These are phyloP conservation scores for Quercus gilva DNA, from an alignment of 306 rosid genomes.

Conservation along the genomic window DNA sequence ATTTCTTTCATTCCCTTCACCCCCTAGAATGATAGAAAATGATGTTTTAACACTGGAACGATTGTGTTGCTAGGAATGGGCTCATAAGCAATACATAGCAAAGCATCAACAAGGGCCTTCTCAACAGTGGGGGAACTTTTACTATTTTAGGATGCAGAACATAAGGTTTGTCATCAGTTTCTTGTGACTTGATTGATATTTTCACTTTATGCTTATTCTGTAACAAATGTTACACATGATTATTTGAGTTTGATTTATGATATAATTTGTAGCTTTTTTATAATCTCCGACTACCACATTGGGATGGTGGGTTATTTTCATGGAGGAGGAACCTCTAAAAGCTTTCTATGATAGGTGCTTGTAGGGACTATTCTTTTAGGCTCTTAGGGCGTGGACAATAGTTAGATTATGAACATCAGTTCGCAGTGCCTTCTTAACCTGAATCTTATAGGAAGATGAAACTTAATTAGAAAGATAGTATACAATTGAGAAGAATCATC, in stretches of 20 bases:
- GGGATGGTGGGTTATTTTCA: not conserved
- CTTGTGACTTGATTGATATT: not conserved
- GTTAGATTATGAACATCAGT: not conserved
- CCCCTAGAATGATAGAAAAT: not conserved
- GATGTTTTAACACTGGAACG: not conserved
- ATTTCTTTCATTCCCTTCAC: not conserved
- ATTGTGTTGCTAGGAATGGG: slow-evolving; percentile 79
- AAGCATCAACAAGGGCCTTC: slow-evolving; percentile 99
- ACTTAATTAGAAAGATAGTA: not conserved
- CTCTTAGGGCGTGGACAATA: not conserved
- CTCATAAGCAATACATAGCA: slow-evolving; percentile 95
- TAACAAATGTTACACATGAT: not conserved
- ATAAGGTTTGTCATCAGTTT: slow-evolving; percentile 57
- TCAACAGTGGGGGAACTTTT: slow-evolving; percentile 98
- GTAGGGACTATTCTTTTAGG: not conserved
- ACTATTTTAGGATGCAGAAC: slow-evolving; percentile 94
- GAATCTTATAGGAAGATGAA: not conserved
- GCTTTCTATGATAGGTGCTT: not conserved
- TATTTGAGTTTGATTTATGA: not conserved
- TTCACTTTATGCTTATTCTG: not conserved
- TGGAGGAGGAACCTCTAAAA: not conserved
- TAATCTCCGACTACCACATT: not conserved
- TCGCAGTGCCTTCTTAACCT: not conserved
- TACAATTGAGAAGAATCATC: not conserved
- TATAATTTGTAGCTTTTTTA: not conserved